phyloP scores from a whole-genome alignment of 306 rosid genomes.

The Prunus mume region DNA sequence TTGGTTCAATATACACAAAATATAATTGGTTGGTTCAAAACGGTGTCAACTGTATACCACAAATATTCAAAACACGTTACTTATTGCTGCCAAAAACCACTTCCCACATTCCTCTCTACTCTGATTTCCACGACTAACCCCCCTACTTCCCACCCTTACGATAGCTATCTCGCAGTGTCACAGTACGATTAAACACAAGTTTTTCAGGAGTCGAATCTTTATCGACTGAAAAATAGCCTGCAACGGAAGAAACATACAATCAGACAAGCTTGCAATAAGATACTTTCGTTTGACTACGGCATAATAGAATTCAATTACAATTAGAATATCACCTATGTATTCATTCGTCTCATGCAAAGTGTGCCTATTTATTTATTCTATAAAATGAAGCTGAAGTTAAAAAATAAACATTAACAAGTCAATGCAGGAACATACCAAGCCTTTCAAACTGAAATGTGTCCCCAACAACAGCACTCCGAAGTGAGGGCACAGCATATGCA shows the following conservation, averaged over 20 bases:
- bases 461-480: slow-evolving; percentile 58
- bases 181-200: slow-evolving; percentile 84
- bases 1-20: slow-evolving; percentile 4
- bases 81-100: neutral
- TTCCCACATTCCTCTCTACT: neutral
- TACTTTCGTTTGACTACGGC: neutral
- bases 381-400: neutral
- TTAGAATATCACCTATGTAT: neutral
- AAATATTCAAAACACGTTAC: neutral
- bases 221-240: slow-evolving; percentile 93
- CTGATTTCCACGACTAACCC: neutral
- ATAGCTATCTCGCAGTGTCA: slow-evolving; percentile 73
- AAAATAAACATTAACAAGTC: neutral
- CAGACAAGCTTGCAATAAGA: neutral
- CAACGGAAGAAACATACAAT: slow-evolving; percentile 16
- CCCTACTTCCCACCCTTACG: slow-evolving; percentile 67
- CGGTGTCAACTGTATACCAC: neutral
- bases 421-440: slow-evolving; percentile 57
- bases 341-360: neutral
- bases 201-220: slow-evolving; percentile 74
- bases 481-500: slow-evolving; percentile 63
- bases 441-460: slow-evolving; percentile 91
- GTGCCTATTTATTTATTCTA: neutral
- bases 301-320: neutral
- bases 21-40: neutral